Evolutionary conservation across 768 basidiomycete genomes (phyloP).

Genomic region (Hypholoma fasciculare): DNA sequence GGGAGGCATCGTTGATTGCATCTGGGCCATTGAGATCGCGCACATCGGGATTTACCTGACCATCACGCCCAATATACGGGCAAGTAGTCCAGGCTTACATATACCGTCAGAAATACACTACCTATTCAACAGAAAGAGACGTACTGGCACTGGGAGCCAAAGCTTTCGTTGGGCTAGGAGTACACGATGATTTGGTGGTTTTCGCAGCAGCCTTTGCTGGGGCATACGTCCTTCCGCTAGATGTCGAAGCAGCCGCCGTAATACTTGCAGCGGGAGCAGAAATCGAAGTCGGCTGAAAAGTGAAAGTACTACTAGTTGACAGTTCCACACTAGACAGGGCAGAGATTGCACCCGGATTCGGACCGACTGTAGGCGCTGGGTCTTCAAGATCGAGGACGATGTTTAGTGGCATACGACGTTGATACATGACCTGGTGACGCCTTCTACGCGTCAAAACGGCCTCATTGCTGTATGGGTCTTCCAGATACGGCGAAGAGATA

Average conservation of each 20-base stretch:
- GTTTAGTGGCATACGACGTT: neutral
- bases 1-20: constrained; percentile 39
- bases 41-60: constrained; percentile 57
- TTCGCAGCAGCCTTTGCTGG: constrained; percentile 35
- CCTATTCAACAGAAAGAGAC: constrained; percentile 10
- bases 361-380: neutral
- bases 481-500: neutral
- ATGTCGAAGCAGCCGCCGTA: constrained; percentile 5
- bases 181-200: constrained; percentile 35
- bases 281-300: constrained; percentile 8
- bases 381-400: neutral
- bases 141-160: constrained; percentile 53
- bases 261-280: neutral
- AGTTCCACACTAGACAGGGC: neutral
- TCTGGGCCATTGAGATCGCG: constrained; percentile 41
- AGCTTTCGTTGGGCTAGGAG: constrained; percentile 47
- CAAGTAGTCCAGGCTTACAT: constrained; percentile 38
- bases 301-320: neutral
- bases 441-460: neutral
- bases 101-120: neutral
- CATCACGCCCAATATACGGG: constrained; percentile 50
- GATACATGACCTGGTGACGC: neutral
- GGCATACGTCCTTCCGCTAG: constrained; percentile 1
- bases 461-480: constrained; percentile 10
- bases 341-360: neutral